Evolutionary conservation across 1,284 basidiomycete species (phyloP).

Genomic region (Pseudozyma pruni): DNA sequence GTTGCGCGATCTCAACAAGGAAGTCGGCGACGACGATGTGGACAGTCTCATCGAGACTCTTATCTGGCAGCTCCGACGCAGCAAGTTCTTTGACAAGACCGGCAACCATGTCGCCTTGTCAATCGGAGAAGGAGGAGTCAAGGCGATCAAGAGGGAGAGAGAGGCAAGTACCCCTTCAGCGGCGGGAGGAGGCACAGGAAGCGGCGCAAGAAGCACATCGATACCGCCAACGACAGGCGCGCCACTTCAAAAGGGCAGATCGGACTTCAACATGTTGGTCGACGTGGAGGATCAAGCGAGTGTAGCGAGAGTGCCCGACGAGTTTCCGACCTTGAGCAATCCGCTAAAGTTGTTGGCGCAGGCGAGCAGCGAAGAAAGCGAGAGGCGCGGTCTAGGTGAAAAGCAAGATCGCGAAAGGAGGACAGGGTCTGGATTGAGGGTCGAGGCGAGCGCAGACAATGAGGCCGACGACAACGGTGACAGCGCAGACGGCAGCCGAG

Average conservation of each 20-base stretch:
- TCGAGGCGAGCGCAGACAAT: not conserved
- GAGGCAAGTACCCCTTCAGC: too few relatives aligned
- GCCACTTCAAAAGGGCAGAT: constrained; percentile 4
- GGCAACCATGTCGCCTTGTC: not conserved
- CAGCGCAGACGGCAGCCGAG: too few relatives aligned
- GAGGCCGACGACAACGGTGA: not conserved
- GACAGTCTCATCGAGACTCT: constrained; percentile 25
- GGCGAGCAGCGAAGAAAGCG: constrained; percentile 31
- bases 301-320: constrained; percentile 28
- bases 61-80: constrained; percentile 33
- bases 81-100: constrained; percentile 31
- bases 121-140: not conserved
- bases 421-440: constrained; percentile 1
- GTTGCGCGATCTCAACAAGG: constrained; percentile 24
- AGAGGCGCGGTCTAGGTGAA: not conserved
- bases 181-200: not conserved
- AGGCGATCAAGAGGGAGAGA: not conserved
- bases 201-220: not conserved
- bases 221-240: not conserved
- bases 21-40: constrained; percentile 29
- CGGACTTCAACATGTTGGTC: constrained; percentile 43
- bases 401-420: too few relatives aligned
- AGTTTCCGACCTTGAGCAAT: constrained; percentile 40
- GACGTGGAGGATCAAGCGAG: constrained; percentile 43
- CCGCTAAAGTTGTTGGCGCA: constrained; percentile 49